phyloP scores from a whole-genome alignment of 768 basidiomycete genomes.

The Thelephora aurantiotincta region DNA sequence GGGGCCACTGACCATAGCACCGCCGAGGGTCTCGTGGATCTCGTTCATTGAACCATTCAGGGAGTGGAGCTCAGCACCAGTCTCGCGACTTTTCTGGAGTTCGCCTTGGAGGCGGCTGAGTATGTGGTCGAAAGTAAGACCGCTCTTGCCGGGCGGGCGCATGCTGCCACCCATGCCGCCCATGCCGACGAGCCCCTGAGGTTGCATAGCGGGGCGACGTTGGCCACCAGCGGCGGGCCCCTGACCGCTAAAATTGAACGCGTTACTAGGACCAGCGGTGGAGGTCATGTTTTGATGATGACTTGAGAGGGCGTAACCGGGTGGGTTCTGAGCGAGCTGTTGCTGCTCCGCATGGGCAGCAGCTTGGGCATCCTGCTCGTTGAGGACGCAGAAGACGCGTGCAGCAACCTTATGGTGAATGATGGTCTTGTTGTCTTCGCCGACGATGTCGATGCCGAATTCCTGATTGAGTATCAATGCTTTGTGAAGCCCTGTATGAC shows the following conservation, averaged over 20 bases:
- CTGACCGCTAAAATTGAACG: conserved; percentile 28
- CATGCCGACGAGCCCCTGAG: conserved; percentile 52
- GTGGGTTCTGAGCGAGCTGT: conserved; percentile 22
- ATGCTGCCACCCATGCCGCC: conserved; percentile 66
- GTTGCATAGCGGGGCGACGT: conserved; percentile 42
- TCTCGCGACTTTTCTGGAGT: conserved; percentile 91
- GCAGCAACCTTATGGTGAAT: conserved; percentile 98
- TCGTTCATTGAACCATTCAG: conserved; percentile 73
- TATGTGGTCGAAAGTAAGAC: conserved; percentile 87
- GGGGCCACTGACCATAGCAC: conserved; percentile 47
- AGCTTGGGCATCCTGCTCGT: conserved; percentile 68
- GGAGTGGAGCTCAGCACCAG: conserved; percentile 70
- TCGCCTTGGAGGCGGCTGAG: conserved; percentile 80
- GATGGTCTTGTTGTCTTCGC: conserved; percentile 95
- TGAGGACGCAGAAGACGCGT: conserved; percentile 79
- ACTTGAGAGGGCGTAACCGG: conserved; percentile 21
- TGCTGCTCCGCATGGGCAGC: conserved; percentile 61
- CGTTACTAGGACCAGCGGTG: conserved; percentile 10
- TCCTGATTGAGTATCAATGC: conserved; percentile 36
- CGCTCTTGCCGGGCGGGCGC: conserved; percentile 67
- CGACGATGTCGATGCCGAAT: conserved; percentile 98
- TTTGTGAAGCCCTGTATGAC: conserved; percentile 5
- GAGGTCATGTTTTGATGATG: neutral
- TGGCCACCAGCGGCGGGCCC: conserved; percentile 17
- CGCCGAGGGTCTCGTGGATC: conserved; percentile 86